These are phyloP conservation scores for Apiotrichum montevideense DNA, from an alignment of 1,284 basidiomycete genomes.

Conservation along the genomic window DNA sequence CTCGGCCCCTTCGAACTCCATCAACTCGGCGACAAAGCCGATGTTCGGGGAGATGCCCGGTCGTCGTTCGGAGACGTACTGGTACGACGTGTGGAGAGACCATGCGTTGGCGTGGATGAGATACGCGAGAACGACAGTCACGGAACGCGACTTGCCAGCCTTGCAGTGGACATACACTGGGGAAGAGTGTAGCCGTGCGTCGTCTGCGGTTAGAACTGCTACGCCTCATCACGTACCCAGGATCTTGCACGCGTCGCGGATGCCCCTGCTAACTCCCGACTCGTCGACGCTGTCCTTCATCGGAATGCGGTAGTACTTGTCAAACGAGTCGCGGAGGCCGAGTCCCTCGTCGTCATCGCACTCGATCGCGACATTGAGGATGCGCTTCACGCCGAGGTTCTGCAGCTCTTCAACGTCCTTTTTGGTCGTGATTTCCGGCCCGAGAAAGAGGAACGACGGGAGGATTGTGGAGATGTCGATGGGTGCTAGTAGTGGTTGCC, in stretches of 20 bases:
- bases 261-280: conserved; percentile 73
- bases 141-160: conserved; percentile 89
- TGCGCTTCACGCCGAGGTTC: conserved; percentile 71
- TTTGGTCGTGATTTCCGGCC: conserved; percentile 70
- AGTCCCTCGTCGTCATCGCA: conserved; percentile 77
- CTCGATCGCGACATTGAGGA: conserved; percentile 86
- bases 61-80: conserved; percentile 81
- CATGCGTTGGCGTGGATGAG: conserved; percentile 95
- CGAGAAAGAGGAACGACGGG: conserved; percentile 82
- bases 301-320: conserved; percentile 75
- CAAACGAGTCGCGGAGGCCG: conserved; percentile 61
- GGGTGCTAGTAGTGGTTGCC: conserved; percentile 4
- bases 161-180: conserved; percentile 95
- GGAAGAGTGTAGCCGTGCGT: conserved; percentile 77
- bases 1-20: conserved; percentile 89
- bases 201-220: conserved; percentile 55
- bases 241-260: conserved; percentile 76
- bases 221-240: conserved; percentile 57
- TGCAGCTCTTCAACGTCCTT: conserved; percentile 70
- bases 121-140: conserved; percentile 95
- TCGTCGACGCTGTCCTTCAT: conserved; percentile 95
- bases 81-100: conserved; percentile 83
- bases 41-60: conserved; percentile 96
- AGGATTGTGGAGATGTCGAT: conserved; percentile 82
- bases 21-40: conserved; percentile 92